Percentiles rank a stretch among this genome's conserved stretches.
Evolutionary conservation across 768 basidiomycete genomes (phyloP).

Genomic region (Neoboletus subvelutipes): DNA sequence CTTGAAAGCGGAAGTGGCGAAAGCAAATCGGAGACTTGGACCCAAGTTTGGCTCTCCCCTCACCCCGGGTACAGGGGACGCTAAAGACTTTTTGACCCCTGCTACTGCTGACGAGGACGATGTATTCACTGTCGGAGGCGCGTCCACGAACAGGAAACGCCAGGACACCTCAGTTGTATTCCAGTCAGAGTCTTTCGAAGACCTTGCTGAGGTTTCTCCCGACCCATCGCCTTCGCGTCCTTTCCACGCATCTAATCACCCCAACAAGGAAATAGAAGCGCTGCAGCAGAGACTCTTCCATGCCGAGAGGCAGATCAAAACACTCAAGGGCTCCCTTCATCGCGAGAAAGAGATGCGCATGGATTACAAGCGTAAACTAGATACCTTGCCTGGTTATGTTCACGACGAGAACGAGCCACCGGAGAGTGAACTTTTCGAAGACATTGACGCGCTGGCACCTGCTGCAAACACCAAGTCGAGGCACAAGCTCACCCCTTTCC

Average conservation of each 20-base stretch:
- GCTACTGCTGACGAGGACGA: conserved; percentile 57
- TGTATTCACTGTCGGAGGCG: conserved; percentile 61
- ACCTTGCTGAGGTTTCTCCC: conserved; percentile 52
- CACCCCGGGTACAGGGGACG: conserved; percentile 57
- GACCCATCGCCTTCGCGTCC: conserved; percentile 60
- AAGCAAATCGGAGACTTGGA: conserved; percentile 55
- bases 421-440: conserved; percentile 47
- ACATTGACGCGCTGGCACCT: conserved; percentile 39
- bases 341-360: conserved; percentile 83
- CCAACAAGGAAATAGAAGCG: conserved; percentile 77
- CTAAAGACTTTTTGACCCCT: conserved; percentile 56
- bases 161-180: conserved; percentile 50
- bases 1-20: conserved; percentile 68
- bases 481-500: conserved; percentile 54
- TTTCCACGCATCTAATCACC: conserved; percentile 72
- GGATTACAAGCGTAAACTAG: conserved; percentile 58
- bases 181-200: conserved; percentile 46
- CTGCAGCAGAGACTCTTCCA: conserved; percentile 80
- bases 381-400: conserved; percentile 38
- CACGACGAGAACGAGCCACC: conserved; percentile 39
- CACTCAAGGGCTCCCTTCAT: conserved; percentile 74
- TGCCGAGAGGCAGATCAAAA: conserved; percentile 82
- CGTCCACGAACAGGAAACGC: conserved; percentile 61
- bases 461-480: conserved; percentile 37
- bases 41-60: conserved; percentile 71